Conservation (phyloP, 768 basidiomycete species). For the Flagelloscypha sp. region DNA sequence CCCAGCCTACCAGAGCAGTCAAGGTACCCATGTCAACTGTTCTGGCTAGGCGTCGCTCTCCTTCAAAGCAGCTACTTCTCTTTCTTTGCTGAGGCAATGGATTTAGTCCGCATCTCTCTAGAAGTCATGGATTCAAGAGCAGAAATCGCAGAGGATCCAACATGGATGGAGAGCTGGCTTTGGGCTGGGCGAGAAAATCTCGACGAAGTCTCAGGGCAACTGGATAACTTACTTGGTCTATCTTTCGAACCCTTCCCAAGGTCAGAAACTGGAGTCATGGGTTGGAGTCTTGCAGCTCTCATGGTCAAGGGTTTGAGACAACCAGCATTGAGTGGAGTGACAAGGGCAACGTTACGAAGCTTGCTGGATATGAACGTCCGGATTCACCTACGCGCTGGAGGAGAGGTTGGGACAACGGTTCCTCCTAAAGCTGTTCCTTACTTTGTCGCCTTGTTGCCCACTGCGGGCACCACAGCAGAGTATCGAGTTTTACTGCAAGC, state of each 20-base stretch:
- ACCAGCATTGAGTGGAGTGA: slow-evolving; percentile 49
- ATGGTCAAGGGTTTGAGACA: slow-evolving; percentile 84
- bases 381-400: slow-evolving; percentile 21
- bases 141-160: too few species aligned
- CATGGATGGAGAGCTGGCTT: slow-evolving; percentile 53
- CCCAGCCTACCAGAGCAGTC: slow-evolving; percentile 62
- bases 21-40: slow-evolving; percentile 64
- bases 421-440: slow-evolving; percentile 59
- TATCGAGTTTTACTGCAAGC: slow-evolving; percentile 59
- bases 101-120: slow-evolving; percentile 56
- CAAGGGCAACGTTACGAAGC: too few species aligned
- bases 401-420: slow-evolving; percentile 13
- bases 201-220: slow-evolving; percentile 60
- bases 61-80: slow-evolving; percentile 69
- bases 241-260: too few species aligned
- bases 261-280: slow-evolving; percentile 60
- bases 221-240: slow-evolving; percentile 65
- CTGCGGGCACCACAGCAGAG: slow-evolving; percentile 46
- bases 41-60: slow-evolving; percentile 84
- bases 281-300: slow-evolving; percentile 73
- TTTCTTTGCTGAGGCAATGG: slow-evolving; percentile 61
- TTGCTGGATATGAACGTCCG: slow-evolving; percentile 55
- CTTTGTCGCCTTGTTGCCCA: slow-evolving; percentile 70
- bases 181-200: slow-evolving; percentile 56
- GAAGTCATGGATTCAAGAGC: slow-evolving; percentile 57